Base-by-base conservation (phyloP, 2,329 filamentous ascomycete species). In the Aspergillaceae sp. region DNA sequence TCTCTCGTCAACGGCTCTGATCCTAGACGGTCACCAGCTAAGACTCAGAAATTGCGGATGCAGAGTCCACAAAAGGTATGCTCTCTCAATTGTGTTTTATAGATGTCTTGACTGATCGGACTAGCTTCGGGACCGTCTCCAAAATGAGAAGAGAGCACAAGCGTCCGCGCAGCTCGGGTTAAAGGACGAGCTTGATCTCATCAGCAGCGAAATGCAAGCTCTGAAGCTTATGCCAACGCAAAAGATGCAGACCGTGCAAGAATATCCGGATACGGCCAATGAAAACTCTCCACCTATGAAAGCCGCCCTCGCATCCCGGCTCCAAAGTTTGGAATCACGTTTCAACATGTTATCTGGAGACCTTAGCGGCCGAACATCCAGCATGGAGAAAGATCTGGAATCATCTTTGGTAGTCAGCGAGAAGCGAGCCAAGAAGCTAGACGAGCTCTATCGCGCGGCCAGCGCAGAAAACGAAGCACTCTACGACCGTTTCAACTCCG, bases 401-500 rank as follows among this genome's bases (percentile, higher is more conserved):
- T 79, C 74, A 19, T 83, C 82, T 1, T 74, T 95, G 9, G 76
- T 80, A 56, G 81, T 87, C 1, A 82, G 80, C 9, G 89, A 96
- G 63, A 78, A 77, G 48, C 90, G 92, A 57, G 83, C 84, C 48
- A 85, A 83, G 56, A 84, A 85, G 36, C 80, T 96, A 44, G 90
- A 96, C 62, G 86, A 94, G 67, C 72, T 95, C 43, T 94, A 94
- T 70, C 86, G 87, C 53, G 88, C 95, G 60, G 80, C 83, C 10
- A 88, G 83, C 56, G 86, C 87, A 0, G 91, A 97, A 72, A 97
- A 96, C 57, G 90, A 96, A 68, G 79, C 91, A 29, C 74, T 97
- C 46, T 96, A 96, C 65, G 86, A 91, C 54, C 84, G 83, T 50
- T 95, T 96, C 73, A 95, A 96, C 59, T 79, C 82, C n/a, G 91